A percentile compares a stretch with the other conserved stretches of the same genome.
Evolutionary conservation across 208 protist species (phyloP).

Genomic region (Trypanosoma vivax): DNA sequence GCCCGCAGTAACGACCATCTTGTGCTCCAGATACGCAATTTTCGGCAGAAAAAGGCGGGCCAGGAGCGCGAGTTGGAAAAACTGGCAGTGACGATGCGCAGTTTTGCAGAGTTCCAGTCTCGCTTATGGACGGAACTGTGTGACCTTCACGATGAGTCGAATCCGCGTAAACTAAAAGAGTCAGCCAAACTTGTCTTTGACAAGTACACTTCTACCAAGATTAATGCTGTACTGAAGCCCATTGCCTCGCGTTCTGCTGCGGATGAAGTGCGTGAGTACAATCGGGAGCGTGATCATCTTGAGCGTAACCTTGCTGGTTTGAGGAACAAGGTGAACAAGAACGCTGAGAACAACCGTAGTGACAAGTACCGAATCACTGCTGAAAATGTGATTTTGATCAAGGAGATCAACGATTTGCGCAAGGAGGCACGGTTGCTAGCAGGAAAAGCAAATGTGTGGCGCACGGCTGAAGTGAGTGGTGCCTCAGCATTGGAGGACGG

Average conservation of each 20-base stretch:
- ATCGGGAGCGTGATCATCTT: slow-evolving; percentile 92
- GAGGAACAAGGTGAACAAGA: slow-evolving; percentile 91
- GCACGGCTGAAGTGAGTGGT: slow-evolving; percentile 35
- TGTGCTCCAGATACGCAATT: slow-evolving; percentile 88
- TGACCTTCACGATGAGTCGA: slow-evolving; percentile 53
- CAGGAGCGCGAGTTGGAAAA: slow-evolving; percentile 88
- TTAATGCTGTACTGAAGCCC: slow-evolving; percentile 24
- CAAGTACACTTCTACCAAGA: slow-evolving; percentile 69
- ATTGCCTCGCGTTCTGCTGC: slow-evolving; percentile 62
- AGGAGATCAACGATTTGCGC: slow-evolving; percentile 95
- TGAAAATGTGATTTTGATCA: slow-evolving; percentile 94
- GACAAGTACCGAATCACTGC: slow-evolving; percentile 91
- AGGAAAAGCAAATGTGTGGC: slow-evolving; percentile 52
- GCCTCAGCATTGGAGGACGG: slow-evolving; percentile 66
- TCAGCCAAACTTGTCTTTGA: slow-evolving; percentile 89
- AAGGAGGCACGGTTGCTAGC: slow-evolving; percentile 89
- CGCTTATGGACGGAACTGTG: slow-evolving; percentile 86
- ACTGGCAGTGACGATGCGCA: slow-evolving; percentile 58
- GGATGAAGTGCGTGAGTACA: slow-evolving; percentile 93
- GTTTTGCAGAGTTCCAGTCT: slow-evolving; percentile 78
- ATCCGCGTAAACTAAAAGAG: slow-evolving; percentile 84
- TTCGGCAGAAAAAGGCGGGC: slow-evolving; percentile 91
- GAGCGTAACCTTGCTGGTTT: slow-evolving; percentile 91
- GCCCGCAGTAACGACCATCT: slow-evolving; percentile 90
- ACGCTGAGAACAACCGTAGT: slow-evolving; percentile 86